These are phyloP conservation scores for Eutypa lata DNA, from an alignment of 2,329 filamentous ascomycete genomes.

Conservation along the genomic window DNA sequence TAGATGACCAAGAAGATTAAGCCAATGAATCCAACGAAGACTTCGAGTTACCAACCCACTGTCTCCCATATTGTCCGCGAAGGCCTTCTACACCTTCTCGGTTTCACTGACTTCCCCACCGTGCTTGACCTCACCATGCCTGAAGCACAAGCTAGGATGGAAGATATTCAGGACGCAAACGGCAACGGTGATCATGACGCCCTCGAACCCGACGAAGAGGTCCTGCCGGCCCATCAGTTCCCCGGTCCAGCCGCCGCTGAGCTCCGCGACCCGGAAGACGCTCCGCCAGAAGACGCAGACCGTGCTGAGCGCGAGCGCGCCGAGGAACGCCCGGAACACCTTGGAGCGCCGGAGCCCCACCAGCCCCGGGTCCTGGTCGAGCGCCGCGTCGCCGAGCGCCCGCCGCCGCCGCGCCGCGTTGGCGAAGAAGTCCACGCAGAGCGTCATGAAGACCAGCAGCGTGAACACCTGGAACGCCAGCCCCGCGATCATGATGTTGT, in stretches of 20 bases:
- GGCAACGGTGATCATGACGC: slow-evolving; percentile 48
- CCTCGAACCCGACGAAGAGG: slow-evolving; percentile 58
- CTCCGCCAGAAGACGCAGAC: slow-evolving; percentile 62
- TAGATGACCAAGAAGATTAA: slow-evolving; percentile 1
- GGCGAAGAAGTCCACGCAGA: slow-evolving; percentile 48
- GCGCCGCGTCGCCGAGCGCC: slow-evolving; percentile 28
- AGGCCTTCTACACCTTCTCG: no score
- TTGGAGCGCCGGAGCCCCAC: slow-evolving; percentile 36
- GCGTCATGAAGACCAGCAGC: slow-evolving; percentile 50
- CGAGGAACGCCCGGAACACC: slow-evolving; percentile 52
- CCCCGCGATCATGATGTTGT: slow-evolving; percentile 64
- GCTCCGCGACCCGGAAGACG: slow-evolving; percentile 64
- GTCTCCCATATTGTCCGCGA: no score
- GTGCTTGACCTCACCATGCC: no score
- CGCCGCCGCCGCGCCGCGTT: slow-evolving; percentile 35
- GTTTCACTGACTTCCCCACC: no score
- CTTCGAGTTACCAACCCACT: no score
- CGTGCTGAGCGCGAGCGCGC: slow-evolving; percentile 55
- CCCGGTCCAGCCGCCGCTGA: slow-evolving; percentile 61
- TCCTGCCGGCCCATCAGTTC: slow-evolving; percentile 52
- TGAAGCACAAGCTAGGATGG: slow-evolving; percentile 35
- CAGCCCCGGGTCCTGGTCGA: slow-evolving; percentile 36
- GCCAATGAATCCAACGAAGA: no score
- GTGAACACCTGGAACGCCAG: slow-evolving; percentile 59
- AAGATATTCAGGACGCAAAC: slow-evolving; percentile 42